phyloP scores from a whole-genome alignment of 2,329 filamentous ascomycete species.

The Gnomoniopsis smithogilvyi region DNA sequence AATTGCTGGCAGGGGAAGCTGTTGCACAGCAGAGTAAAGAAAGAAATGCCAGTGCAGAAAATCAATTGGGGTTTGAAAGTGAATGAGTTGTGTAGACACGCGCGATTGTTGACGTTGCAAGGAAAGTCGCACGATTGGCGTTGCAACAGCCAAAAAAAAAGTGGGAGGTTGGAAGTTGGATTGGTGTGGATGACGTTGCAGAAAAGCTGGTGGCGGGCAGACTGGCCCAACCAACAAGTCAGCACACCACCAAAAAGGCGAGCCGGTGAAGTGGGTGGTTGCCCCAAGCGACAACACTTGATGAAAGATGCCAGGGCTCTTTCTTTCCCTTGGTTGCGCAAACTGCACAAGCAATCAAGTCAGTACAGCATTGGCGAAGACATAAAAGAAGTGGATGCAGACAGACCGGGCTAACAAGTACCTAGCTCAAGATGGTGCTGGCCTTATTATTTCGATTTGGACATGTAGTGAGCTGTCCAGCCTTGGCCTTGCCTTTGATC shows the following conservation, averaged over 20 bases:
- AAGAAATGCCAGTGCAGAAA: neutral
- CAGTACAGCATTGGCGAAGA: too few relatives aligned
- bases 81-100: neutral
- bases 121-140: neutral
- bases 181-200: constrained; percentile 21
- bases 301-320: neutral
- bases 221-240: neutral
- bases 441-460: too few relatives aligned
- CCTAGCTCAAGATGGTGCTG: too few relatives aligned
- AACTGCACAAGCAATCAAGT: too few relatives aligned
- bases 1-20: constrained; percentile 8
- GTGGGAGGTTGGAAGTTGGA: constrained; percentile 12
- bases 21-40: constrained; percentile 7
- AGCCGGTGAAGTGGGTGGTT: neutral
- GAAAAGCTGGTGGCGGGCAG: constrained; percentile 16
- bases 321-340: too few relatives aligned
- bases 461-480: too few relatives aligned
- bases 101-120: constrained; percentile 12
- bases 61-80: constrained; percentile 10
- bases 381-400: too few relatives aligned
- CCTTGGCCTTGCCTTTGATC: too few relatives aligned
- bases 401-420: too few relatives aligned
- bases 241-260: neutral
- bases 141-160: constrained; percentile 15
- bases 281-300: too few relatives aligned